These are phyloP conservation scores for Fraxinus excelsior DNA, from an alignment of 257 asterid genomes.

Conservation along the genomic window DNA sequence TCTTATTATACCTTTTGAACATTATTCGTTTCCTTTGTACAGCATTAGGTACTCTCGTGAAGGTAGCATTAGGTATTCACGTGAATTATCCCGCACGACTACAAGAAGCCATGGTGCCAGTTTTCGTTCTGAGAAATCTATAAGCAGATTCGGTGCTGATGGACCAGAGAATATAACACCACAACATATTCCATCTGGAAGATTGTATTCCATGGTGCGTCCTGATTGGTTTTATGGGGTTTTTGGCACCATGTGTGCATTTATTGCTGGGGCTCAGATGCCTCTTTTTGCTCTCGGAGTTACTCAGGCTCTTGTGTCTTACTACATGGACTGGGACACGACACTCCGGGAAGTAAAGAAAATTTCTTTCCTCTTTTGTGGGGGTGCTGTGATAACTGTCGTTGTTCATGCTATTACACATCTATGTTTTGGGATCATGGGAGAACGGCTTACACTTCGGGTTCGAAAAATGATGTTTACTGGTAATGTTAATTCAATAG, in stretches of 20 bases:
- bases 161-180: conserved; percentile 50
- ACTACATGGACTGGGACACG: conserved; percentile 97
- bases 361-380: conserved; percentile 77
- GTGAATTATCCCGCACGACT: conserved; percentile 76
- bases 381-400: conserved; percentile 81
- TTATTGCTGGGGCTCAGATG: conserved; percentile 92
- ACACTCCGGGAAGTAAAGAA: conserved; percentile 81
- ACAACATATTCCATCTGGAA: conserved; percentile 49
- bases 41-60: conserved; percentile 75
- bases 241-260: conserved; percentile 74
- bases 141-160: conserved; percentile 64
- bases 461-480: conserved; percentile 85
- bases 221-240: conserved; percentile 91
- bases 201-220: conserved; percentile 77
- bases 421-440: conserved; percentile 88
- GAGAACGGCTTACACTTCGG: conserved; percentile 91
- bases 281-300: conserved; percentile 96
- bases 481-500: conserved; percentile 42
- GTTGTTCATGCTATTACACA: conserved; percentile 75
- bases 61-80: conserved; percentile 70
- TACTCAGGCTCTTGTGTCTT: conserved; percentile 93
- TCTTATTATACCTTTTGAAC: background rate
- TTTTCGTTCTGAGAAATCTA: conserved; percentile 86
- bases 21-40: conserved; percentile 19
- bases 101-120: conserved; percentile 90